phyloP scores from a whole-genome alignment of 345 rosid species.

The Eutrema heterophyllum region DNA sequence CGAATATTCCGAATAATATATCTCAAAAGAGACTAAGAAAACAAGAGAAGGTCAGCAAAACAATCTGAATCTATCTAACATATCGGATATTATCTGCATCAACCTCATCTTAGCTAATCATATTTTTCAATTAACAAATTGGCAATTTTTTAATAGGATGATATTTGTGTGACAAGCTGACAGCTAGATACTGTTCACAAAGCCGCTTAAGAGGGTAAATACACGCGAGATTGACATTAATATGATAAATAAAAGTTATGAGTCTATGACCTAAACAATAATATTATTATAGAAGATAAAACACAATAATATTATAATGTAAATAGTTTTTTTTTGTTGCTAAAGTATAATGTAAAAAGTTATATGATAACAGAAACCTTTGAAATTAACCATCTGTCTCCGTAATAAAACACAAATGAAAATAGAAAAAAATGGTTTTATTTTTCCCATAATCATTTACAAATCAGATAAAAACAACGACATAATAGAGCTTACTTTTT shows the following conservation, averaged over 20 bases:
- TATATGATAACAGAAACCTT: no score
- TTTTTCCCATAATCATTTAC: no score
- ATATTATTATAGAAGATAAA: background rate
- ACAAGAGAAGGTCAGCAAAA: background rate
- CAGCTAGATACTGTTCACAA: slow-evolving; percentile 12
- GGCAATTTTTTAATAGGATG: background rate
- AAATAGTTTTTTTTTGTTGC: no score
- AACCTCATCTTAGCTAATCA: background rate
- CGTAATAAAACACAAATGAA: no score
- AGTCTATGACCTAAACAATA: background rate
- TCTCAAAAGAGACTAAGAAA: background rate
- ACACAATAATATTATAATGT: no score
- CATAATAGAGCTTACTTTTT: no score
- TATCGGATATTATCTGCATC: background rate
- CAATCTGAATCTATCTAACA: background rate
- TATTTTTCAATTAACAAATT: background rate
- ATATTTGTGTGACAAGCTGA: background rate
- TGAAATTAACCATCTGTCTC: no score
- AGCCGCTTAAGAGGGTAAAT: slow-evolving; percentile 20
- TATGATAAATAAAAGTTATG: background rate
- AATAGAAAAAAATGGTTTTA: no score
- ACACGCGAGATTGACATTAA: background rate
- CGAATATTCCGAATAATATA: no score
- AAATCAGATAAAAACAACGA: no score
- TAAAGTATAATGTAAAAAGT: no score